phyloP scores from a whole-genome alignment of 139 green algal species.

The Closterium sp. region DNA sequence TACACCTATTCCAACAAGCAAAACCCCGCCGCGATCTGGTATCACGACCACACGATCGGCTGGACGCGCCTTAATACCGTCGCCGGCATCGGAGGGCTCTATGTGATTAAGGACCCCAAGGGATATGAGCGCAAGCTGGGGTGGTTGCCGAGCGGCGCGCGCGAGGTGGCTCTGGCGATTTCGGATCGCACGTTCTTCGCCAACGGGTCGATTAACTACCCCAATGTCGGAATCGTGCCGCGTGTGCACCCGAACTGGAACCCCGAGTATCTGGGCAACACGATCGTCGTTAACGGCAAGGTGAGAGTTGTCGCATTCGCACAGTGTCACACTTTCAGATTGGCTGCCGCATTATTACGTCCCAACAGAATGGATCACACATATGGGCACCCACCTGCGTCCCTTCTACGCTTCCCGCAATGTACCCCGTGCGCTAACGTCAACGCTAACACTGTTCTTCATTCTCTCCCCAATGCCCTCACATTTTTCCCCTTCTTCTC shows the following conservation, averaged over 20 bases:
- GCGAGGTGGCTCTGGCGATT: conserved; percentile 5
- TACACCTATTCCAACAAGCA: conserved; percentile 30
- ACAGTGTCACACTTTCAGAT: too few species aligned
- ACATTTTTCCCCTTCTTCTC: background rate
- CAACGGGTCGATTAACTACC: conserved; percentile 26
- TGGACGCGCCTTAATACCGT: conserved; percentile 17
- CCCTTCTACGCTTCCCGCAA: too few species aligned
- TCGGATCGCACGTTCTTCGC: background rate
- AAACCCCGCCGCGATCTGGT: conserved; percentile 9
- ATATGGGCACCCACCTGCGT: too few species aligned
- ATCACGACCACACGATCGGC: conserved; percentile 34
- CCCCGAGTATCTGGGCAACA: background rate
- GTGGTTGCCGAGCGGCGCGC: conserved; percentile 1
- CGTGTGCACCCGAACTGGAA: background rate
- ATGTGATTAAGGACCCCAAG: conserved; percentile 17
- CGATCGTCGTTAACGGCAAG: background rate
- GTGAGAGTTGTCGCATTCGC: too few species aligned
- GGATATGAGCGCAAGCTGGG: background rate
- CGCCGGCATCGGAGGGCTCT: conserved; percentile 11
- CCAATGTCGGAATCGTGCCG: background rate
- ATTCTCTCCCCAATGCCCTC: background rate
- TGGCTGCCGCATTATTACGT: too few species aligned
- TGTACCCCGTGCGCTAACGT: too few species aligned
- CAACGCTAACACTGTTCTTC: too few species aligned
- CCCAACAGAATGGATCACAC: too few species aligned